Evolutionary conservation across 257 asterid species (phyloP).

Genomic region (Gynochthodes officinalis): DNA sequence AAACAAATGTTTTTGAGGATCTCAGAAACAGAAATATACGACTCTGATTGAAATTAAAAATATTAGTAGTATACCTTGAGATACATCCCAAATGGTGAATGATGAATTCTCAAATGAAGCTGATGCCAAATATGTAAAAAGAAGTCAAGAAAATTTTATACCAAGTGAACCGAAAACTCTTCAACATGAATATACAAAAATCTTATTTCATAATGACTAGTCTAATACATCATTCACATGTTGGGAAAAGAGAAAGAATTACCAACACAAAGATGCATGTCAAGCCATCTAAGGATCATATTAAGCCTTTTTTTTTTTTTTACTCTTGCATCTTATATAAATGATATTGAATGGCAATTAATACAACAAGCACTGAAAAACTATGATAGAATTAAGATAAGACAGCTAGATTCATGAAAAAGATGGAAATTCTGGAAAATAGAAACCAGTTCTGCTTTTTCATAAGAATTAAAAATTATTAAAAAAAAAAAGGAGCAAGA

Average conservation of each 20-base stretch:
- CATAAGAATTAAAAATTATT: too few relatives aligned
- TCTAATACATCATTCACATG: not conserved
- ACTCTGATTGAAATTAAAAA: not conserved
- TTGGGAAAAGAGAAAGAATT: not conserved
- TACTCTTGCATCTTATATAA: not conserved
- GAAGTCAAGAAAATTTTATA: slow-evolving; percentile 48
- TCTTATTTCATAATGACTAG: not conserved
- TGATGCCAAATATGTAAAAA: slow-evolving; percentile 80
- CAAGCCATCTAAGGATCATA: not conserved
- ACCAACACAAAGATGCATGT: not conserved
- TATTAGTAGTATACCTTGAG: slow-evolving; percentile 58
- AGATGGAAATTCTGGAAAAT: not conserved
- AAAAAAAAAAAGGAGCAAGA: not conserved
- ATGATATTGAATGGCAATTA: not conserved
- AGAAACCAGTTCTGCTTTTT: not conserved
- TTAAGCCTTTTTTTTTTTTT: too few relatives aligned
- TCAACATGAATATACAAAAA: not conserved
- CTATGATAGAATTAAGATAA: not conserved
- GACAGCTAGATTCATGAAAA: not conserved
- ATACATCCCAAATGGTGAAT: slow-evolving; percentile 95
- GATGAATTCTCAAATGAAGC: slow-evolving; percentile 88
- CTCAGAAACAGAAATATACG: not conserved
- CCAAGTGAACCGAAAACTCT: not conserved
- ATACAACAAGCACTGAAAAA: not conserved
- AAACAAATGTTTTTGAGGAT: not conserved